Evolutionary conservation across 768 basidiomycete genomes (phyloP), one percentile per base, ranked within the genome.

Genomic region (Leccinum longicurvipes): DNA sequence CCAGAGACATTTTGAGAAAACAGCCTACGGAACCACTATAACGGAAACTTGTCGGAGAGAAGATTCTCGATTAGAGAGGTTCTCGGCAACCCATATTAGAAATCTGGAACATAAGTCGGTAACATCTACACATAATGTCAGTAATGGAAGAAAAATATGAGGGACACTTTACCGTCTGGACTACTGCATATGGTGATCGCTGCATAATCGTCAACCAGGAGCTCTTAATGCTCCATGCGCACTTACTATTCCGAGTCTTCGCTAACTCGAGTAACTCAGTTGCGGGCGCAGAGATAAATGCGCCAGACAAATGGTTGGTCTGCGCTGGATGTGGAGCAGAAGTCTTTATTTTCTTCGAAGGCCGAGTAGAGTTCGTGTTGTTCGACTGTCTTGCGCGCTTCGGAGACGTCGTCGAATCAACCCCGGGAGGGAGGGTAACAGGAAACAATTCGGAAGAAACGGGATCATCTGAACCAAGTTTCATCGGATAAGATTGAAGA

Each of bases 181-280:
- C 44, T 59, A 48, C 44, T 63, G 42, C 34, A 50, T 47, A 68
- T 53, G 17, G 51, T 41, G n/a, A 69, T 63, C n/a, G 57, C 67
- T 68, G 9, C 12, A 23, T 44, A 41, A 31, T 5, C 2, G 50
- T 68, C 51, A 59, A 42, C 3, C 19, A 42, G 14, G 23, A 29
- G 15, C 12, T 39, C 21, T 24, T 36, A 1, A 29, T n/a, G 25
- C 39, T 32, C 14, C 11, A 32, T 11, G 8, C 3, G 14, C 19
- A 51, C 68, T 52, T 28, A 70, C 67, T 57, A 47, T 70, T 67
- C 21, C 54, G 61, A 36, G 53, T 31, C 48, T 58, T 67, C 25
- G 55, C 55, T 11, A 57, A 12, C 58, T 67, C 67, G 36, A 63
- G 59, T 15, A 63, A 42, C 27, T 55, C 51, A 32, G 58, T 47